Conservation (phyloP, 164 flowering plant genomes). For the Santalum album region DNA sequence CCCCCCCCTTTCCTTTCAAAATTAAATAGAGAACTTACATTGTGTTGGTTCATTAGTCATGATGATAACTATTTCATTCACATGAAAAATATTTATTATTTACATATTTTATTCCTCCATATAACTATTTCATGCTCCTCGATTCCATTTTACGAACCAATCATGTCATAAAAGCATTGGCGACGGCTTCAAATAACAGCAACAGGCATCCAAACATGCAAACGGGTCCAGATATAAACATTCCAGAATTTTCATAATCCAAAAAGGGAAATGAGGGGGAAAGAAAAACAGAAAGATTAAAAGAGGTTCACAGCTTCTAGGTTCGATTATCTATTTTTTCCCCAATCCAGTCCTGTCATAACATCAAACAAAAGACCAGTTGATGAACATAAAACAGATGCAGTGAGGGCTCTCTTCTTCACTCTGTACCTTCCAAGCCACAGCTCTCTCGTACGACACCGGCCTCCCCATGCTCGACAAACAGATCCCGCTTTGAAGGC, state of each 20-base stretch:
- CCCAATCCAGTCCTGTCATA: not conserved
- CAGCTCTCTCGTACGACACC: constrained; percentile 82
- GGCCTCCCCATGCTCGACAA: constrained; percentile 98
- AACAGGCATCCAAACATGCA: not conserved
- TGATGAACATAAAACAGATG: constrained; percentile 82
- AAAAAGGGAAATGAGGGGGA: too few relatives aligned
- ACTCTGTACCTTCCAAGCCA: constrained; percentile 92
- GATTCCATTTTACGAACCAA: too few relatives aligned
- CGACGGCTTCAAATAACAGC: not conserved
- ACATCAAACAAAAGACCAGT: constrained; percentile 89
- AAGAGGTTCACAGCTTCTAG: not conserved
- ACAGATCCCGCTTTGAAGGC: constrained; percentile 84
- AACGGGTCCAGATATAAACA: not conserved
- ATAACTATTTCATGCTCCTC: too few relatives aligned
- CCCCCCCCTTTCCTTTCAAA: too few relatives aligned
- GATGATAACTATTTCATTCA: too few relatives aligned
- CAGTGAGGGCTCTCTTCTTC: constrained; percentile 88
- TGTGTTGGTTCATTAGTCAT: too few relatives aligned
- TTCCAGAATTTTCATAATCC: not conserved
- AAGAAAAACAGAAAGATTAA: too few relatives aligned
- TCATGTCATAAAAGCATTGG: too few relatives aligned
- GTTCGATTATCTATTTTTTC: not conserved
- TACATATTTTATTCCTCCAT: too few relatives aligned
- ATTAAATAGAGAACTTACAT: too few relatives aligned
- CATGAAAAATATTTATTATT: too few relatives aligned